Conservation (phyloP, 495 filamentous ascomycete genomes). For the Amorphotheca resinae region DNA sequence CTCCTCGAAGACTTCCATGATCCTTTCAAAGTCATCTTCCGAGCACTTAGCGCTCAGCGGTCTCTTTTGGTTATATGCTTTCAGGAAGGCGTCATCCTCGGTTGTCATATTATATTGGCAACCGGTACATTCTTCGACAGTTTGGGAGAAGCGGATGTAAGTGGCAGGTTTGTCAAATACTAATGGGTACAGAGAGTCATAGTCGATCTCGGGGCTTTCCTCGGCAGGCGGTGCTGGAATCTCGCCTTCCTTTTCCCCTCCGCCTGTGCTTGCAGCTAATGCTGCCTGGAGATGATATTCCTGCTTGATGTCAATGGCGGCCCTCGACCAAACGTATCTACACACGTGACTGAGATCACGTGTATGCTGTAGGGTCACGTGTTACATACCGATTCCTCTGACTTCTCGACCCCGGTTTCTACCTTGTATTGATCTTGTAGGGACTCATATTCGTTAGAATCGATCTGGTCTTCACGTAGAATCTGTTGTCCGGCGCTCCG, state of each 20-base stretch:
- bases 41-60: conserved; percentile 52
- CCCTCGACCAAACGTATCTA: conserved; percentile 2
- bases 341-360: conserved; percentile 16
- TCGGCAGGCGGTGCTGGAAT: conserved; percentile 79
- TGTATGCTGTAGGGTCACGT: conserved; percentile 32
- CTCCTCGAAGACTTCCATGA: conserved; percentile 92
- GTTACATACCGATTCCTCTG: conserved; percentile 83
- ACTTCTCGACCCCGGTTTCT: conserved; percentile 92
- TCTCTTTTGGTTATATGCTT: conserved; percentile 67
- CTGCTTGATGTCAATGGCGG: conserved; percentile 37
- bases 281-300: conserved; percentile 97
- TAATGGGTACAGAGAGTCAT: conserved; percentile 76
- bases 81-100: conserved; percentile 78
- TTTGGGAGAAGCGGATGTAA: conserved; percentile 96
- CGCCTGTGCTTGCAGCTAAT: conserved; percentile 63
- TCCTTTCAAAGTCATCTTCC: conserved; percentile 81
- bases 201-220: conserved; percentile 63
- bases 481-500: conserved; percentile 77
- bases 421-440: conserved; percentile 49
- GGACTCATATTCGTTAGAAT: conserved; percentile 47
- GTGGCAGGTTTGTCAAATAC: conserved; percentile 71
- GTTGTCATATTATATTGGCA: conserved; percentile 85
- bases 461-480: conserved; percentile 80
- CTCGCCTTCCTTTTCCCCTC: conserved; percentile 51
- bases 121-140: conserved; percentile 81